Conservation (phyloP, 257 asterid genomes). For the Solanum verrucosum region DNA sequence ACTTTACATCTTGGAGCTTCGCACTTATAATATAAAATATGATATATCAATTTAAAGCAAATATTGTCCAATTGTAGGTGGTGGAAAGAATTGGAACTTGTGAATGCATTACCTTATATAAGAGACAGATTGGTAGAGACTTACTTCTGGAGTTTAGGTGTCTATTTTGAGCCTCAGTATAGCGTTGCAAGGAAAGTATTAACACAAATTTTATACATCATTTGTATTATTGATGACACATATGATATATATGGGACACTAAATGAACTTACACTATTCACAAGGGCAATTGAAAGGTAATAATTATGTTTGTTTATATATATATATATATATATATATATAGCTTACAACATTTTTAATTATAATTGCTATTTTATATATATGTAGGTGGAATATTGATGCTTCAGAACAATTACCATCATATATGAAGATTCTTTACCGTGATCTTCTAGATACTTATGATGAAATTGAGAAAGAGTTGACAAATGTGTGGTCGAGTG, state of each 20-base stretch:
- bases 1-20: no score
- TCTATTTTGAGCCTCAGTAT: constrained; percentile 16
- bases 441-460: neutral
- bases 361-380: neutral
- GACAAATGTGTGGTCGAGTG: no score
- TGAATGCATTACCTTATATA: constrained; percentile 6
- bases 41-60: no score
- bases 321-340: no score
- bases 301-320: neutral
- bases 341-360: neutral
- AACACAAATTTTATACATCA: neutral
- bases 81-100: neutral
- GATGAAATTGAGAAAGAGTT: neutral
- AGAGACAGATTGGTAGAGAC: constrained; percentile 31
- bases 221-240: neutral
- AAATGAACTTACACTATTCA: neutral
- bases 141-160: constrained; percentile 4
- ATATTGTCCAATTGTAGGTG: no score
- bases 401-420: neutral
- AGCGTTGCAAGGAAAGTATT: neutral
- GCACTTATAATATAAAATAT: no score
- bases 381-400: neutral
- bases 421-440: neutral
- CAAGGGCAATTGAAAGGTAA: neutral
- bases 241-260: neutral